phyloP scores from a whole-genome alignment of 225 moss, liverwort and hornwort genomes.

The Thuidium tamariscinum region DNA sequence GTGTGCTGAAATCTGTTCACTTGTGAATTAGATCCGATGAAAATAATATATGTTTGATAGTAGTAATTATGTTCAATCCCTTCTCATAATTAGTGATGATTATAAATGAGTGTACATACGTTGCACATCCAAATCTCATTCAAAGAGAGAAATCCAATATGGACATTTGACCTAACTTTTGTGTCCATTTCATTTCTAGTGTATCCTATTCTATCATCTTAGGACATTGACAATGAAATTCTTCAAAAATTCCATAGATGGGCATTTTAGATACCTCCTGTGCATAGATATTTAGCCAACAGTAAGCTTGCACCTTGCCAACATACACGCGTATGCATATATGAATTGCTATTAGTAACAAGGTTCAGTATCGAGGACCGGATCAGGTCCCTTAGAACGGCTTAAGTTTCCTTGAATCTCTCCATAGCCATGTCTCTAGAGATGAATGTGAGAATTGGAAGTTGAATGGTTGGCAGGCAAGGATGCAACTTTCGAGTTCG shows the following conservation, averaged over 20 bases:
- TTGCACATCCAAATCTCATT: not conserved
- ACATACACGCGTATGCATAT: not conserved
- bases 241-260: no score
- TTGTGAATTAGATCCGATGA: not conserved
- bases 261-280: not conserved
- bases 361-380: no score
- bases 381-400: not conserved
- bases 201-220: not conserved
- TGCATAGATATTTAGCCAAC: not conserved
- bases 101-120: not conserved
- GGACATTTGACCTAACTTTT: not conserved
- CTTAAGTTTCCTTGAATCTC: not conserved
- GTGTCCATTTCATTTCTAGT: not conserved
- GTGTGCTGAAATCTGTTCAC: not conserved
- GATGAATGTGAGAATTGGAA: not conserved
- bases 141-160: not conserved
- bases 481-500: constrained; percentile 35
- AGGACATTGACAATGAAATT: not conserved
- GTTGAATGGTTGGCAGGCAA: not conserved
- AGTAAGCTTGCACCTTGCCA: not conserved
- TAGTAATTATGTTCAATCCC: not conserved
- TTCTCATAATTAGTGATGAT: not conserved
- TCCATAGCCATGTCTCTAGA: not conserved
- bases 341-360: not conserved
- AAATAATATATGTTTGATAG: not conserved